phyloP scores from a whole-genome alignment of 225 moss, liverwort and hornwort species.

The Takakia lepidozioides region DNA sequence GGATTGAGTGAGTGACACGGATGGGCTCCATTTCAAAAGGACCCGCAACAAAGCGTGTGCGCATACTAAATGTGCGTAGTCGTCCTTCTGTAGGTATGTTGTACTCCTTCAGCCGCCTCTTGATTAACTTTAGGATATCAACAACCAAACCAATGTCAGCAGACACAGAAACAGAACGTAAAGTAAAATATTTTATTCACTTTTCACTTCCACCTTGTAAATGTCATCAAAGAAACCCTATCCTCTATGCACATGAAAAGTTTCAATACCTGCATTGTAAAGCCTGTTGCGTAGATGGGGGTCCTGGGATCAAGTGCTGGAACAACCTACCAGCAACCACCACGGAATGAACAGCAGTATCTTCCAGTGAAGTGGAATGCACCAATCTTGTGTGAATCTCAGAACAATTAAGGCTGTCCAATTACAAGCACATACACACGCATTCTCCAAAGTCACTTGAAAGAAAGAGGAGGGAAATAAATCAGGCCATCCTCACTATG shows the following conservation, averaged over 20 bases:
- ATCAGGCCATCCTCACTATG: too few relatives aligned
- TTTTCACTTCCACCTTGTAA: too few relatives aligned
- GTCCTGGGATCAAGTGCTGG: slow-evolving; percentile 93
- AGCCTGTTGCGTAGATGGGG: slow-evolving; percentile 95
- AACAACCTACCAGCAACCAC: slow-evolving; percentile 46
- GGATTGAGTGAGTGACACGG: slow-evolving; percentile 96
- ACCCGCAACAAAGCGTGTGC: slow-evolving; percentile 71
- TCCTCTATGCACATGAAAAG: too few relatives aligned
- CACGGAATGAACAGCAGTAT: too few relatives aligned
- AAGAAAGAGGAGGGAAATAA: too few relatives aligned
- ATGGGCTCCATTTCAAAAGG: slow-evolving; percentile 96
- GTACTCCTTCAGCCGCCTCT: slow-evolving; percentile 84
- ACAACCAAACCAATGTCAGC: slow-evolving; percentile 9
- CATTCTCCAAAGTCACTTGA: too few relatives aligned
- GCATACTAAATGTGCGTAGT: slow-evolving; percentile 81
- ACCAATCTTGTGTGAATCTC: background rate
- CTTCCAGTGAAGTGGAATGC: too few relatives aligned
- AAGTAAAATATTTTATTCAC: too few relatives aligned
- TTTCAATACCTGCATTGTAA: slow-evolving; percentile 87
- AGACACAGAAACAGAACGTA: too few relatives aligned
- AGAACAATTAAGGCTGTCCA: background rate
- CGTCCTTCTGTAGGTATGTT: slow-evolving; percentile 74
- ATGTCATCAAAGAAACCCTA: too few relatives aligned
- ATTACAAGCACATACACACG: background rate
- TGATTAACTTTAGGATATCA: slow-evolving; percentile 52